A percentile compares a stretch with the other conserved stretches of the same genome.
Conservation (phyloP, 2,329 filamentous ascomycete species). For the Plenodomus biglobosus region DNA sequence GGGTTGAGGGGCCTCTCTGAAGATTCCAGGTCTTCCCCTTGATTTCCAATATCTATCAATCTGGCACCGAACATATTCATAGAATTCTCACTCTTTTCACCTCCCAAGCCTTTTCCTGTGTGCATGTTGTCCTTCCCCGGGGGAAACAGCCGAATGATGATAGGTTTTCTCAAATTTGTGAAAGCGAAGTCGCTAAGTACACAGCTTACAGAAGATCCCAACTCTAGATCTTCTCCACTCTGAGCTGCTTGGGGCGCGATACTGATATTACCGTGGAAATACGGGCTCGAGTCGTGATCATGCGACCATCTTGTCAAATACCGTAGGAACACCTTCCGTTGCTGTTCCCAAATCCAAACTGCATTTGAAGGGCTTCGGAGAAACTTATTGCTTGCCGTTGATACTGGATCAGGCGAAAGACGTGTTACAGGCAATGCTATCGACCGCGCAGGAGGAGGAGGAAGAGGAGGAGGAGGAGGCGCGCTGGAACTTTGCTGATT, state of each 20-base stretch:
- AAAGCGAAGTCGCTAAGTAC: constrained; percentile 22
- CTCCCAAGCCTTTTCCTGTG: not conserved
- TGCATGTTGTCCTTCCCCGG: constrained; percentile 9
- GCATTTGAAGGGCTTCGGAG: constrained; percentile 18
- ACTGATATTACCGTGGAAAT: constrained; percentile 35
- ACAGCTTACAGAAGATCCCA: constrained; percentile 34
- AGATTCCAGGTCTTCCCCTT: not conserved
- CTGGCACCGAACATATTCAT: constrained; percentile 1
- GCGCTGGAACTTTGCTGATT: constrained; percentile 6
- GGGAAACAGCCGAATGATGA: constrained; percentile 31
- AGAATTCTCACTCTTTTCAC: constrained; percentile 3
- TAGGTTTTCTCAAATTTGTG: constrained; percentile 17
- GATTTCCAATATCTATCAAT: not conserved
- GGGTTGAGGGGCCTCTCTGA: not conserved
- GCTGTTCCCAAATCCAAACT: constrained; percentile 18
- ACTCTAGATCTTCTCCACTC: constrained; percentile 11
- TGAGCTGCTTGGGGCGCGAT: constrained; percentile 10
- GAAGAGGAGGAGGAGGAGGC: too few species aligned
- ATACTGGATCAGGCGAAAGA: not conserved
- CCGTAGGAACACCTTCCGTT: constrained; percentile 23
- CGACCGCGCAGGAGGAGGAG: constrained; percentile 1
- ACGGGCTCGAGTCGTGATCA: constrained; percentile 30
- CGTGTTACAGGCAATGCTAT: constrained; percentile 1
- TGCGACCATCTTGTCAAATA: constrained; percentile 31
- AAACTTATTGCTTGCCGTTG: constrained; percentile 9